phyloP scores from a whole-genome alignment of 225 moss, liverwort and hornwort genomes.

The Climacium dendroides region DNA sequence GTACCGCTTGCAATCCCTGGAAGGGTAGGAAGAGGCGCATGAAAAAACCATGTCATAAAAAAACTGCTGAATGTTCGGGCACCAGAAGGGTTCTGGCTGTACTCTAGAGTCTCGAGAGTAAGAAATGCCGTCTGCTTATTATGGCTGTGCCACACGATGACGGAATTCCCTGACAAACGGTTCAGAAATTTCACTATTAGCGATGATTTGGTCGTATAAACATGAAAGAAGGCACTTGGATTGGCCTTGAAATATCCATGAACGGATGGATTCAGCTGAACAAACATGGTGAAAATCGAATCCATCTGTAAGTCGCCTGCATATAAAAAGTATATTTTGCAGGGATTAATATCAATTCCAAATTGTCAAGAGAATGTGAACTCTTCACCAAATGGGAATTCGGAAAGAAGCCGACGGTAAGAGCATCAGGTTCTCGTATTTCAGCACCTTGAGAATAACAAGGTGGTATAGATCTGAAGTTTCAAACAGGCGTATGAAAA shows the following conservation, averaged over 20 bases:
- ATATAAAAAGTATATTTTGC: background rate
- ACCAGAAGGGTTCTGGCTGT: background rate
- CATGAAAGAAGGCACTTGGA: background rate
- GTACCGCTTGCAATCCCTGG: constrained; percentile 22
- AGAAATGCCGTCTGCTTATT: background rate
- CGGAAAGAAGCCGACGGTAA: background rate
- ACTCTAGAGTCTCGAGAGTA: background rate
- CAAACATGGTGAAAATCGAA: background rate
- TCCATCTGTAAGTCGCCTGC: background rate
- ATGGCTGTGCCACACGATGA: background rate
- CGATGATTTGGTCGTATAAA: background rate
- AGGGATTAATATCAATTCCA: background rate
- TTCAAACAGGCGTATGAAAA: background rate
- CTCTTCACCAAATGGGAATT: background rate
- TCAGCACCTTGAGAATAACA: background rate
- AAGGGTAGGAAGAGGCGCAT: constrained; percentile 2
- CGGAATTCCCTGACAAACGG: background rate
- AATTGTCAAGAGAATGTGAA: background rate
- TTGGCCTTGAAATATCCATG: background rate
- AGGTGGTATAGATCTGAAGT: background rate
- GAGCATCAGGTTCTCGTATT: background rate
- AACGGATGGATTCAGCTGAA: background rate
- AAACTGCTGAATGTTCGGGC: constrained; percentile 6
- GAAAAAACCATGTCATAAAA: background rate
- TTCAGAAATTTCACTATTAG: background rate